Evolutionary conservation across 1,284 basidiomycete genomes (phyloP).

Genomic region (Sutorius eximius): DNA sequence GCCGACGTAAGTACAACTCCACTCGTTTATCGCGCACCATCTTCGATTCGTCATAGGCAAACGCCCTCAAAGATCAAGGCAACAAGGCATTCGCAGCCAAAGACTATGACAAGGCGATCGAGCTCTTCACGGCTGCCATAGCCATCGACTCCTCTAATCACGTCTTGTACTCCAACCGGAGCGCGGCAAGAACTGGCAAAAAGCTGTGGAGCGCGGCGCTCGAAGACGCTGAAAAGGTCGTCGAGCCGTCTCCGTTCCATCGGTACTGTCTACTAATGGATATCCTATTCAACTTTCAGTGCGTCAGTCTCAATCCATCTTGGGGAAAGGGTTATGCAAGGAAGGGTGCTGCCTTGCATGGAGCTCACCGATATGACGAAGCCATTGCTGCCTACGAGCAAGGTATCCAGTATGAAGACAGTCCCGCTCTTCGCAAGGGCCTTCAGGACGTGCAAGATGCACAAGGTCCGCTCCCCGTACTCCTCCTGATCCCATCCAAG

Average conservation of each 20-base stretch:
- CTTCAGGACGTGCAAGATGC: constrained; percentile 85
- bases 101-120: constrained; percentile 88
- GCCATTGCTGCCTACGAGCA: constrained; percentile 81
- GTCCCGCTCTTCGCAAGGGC: constrained; percentile 81
- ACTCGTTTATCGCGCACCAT: background rate
- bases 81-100: constrained; percentile 97
- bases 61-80: constrained; percentile 85
- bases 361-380: constrained; percentile 75
- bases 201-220: constrained; percentile 78
- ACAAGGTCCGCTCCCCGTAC: constrained; percentile 48
- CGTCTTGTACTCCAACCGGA: constrained; percentile 92
- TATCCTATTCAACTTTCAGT: constrained; percentile 40
- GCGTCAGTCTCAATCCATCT: constrained; percentile 74
- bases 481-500: background rate
- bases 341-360: constrained; percentile 95
- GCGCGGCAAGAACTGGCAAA: constrained; percentile 86
- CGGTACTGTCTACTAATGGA: constrained; percentile 7
- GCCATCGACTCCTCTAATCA: constrained; percentile 81
- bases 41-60: constrained; percentile 38
- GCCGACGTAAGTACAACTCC: constrained; percentile 27
- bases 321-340: constrained; percentile 94
- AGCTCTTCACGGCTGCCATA: constrained; percentile 86
- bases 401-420: constrained; percentile 82
- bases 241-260: constrained; percentile 18
- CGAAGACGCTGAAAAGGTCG: constrained; percentile 87